Evolutionary conservation across 2,329 filamentous ascomycete species (phyloP), one percentile per base, ranked within the genome.

Genomic region (Alternaria sp.): DNA sequence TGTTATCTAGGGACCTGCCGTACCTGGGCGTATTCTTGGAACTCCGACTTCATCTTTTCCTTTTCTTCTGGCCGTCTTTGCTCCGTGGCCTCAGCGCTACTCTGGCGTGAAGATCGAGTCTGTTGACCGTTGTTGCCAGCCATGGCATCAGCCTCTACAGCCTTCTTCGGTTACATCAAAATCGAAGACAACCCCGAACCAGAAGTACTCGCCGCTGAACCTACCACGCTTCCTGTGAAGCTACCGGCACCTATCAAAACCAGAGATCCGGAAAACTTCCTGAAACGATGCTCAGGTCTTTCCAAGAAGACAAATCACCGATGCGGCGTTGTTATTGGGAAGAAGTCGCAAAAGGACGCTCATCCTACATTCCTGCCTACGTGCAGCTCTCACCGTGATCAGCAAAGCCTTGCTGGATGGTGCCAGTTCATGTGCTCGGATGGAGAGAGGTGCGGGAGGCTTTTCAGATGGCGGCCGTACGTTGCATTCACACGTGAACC

Each of bases 331-430:
- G 22, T 52, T 44, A 71, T 75, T 38, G 69, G 71, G 5, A 59
- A 63, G 22, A 73, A 68, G 56, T 62, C 64, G 5, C 62, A 69
- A 12, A 58, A 70, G 28, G 69, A 60, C 12, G 67, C 60, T 6
- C 67, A 73, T 16, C 69, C 71, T 0, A 75, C 71, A 0, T 73
- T 60, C 20, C 64, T 77, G 5, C 72, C 73, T 1, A 76, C 72
- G 4, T 76, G 74, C 59, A 60, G 66, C 38, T 57, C 67, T 7
- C 74, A 75, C 51, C 70, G 64, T 53, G 68, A 75, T 41, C 73
- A 76, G 39, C 61, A 67, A 42, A 69, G 54, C 34, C 68, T 65
- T 34, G 71, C 71, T 1, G 73, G 72, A 11, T 67, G 67, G 63
- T 76, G 73, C 44, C 66, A 74, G 43, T 70, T 67, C 51, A 56